Base-by-base conservation (phyloP, 2,329 filamentous ascomycete genomes). In the Claviceps sp. region DNA sequence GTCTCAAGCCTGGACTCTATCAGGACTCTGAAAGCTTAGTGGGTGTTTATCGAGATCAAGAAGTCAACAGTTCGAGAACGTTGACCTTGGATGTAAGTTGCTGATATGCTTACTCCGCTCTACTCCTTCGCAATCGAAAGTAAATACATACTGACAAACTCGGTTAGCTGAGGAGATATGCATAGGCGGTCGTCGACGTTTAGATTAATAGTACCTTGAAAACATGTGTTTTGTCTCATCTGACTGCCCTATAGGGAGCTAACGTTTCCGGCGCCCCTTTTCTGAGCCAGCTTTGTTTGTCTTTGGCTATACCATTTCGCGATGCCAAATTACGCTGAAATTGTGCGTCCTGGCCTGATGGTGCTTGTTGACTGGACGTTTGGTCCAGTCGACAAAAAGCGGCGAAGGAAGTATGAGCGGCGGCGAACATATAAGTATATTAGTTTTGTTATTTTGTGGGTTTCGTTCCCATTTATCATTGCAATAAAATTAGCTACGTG, bases 21-120 rank as follows among this genome's bases (percentile, higher is more conserved):
- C 90, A 98, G 70, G 87, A 94, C 67, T 95, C 88, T 63, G 90
- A 98, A 75, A 94, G 89, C 55, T 68, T 98, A 60, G 89, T 98
- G 4, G 93, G 93, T 49, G 89, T 98, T 11, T 97, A 95, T 73
- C 78, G 93, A 58, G 94, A 98, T 64, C 93, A 98, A 71, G 82
- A 84, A 52, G 87, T 88, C 53, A 98, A 97, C 70, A 94, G 85
- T 62, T 94, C 86, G 60, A 86, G 88, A 69, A 87, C 88, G 39
- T 72, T 98, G 69, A 97, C 90, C 53, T 73, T 98, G 61, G 93
- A 98, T 83, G 89, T 97, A 73, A 91, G 91, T 74, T 7, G 39
- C 17, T 38, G 17, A 42, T 26, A 26, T 26, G 23, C 23, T 26
- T 26, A 6, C 23, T 37, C 47, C 34, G 11, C 36, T 36, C 16